Base-by-base conservation (phyloP, 176 grass and related monocot genomes). In the Otatea glauca region DNA sequence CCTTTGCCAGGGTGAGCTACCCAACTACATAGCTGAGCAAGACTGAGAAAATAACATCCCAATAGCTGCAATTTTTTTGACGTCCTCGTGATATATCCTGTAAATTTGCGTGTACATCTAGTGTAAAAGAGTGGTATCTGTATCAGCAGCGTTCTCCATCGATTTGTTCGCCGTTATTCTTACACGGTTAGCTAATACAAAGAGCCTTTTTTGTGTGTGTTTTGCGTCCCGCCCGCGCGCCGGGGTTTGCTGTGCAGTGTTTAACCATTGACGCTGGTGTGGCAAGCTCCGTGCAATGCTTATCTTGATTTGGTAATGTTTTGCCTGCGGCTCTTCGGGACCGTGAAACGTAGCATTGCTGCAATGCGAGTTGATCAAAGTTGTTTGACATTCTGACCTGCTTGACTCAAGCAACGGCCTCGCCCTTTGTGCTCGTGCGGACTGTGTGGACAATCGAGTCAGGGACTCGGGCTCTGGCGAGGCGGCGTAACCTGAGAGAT, bases 1-100 rank as follows among this genome's bases (percentile, higher is more conserved):
- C 83, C 93, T 98, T 81, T 98, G 96, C 80, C 96, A 98, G 83
- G 96, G 89, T 9, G 83, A 95, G 81, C 76, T 77, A 21, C 96
- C 96, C 9, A 93, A 94, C 87, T 98, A 83, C 87, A 78, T 98
- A 41, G 91, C 93, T 0, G 91, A 95, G 76, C 54, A 79, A 80
- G 87, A 95, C 61, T 95, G 68, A 90, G 35, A 35, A 41, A 81
- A 27, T 18, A 32, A 70, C 75, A 65, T 37, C 45, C 27, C 35
- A 37, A 37, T 37, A 37, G 35, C 35, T 37, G 35, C 35, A 37
- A 3, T 37, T 2, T 37, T 37, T 37, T 37, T 37, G 35, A 37
- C 35, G 35, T 37, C 35, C 35, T 37, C 35, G 35, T 4, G 50
- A 83, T 69, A 68, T 74, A 70, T 62, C 53, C 5, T 91, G 86